Evolutionary conservation across 805 yeast genomes (phyloP).

Genomic region (Wickerhamomyces bovis): DNA sequence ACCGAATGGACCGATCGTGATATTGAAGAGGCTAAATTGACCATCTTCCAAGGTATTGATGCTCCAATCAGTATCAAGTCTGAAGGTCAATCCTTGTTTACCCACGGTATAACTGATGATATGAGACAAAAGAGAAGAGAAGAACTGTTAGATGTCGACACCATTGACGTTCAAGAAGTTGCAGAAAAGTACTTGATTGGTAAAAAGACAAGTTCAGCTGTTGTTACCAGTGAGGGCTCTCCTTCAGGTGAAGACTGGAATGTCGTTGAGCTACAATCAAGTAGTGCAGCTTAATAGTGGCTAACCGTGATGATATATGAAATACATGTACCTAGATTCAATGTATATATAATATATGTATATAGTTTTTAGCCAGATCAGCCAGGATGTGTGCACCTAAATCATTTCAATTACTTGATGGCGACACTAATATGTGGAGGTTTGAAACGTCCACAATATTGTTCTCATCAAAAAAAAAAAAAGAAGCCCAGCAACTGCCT

Average conservation of each 20-base stretch:
- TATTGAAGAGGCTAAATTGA: conserved; percentile 82
- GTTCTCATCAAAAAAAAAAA: too few relatives aligned
- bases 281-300: background rate
- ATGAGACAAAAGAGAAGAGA: conserved; percentile 79
- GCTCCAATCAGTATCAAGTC: conserved; percentile 78
- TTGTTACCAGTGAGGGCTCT: conserved; percentile 33
- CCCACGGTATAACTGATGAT: conserved; percentile 67
- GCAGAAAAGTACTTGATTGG: conserved; percentile 58
- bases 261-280: conserved; percentile 13
- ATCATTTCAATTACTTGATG: too few relatives aligned
- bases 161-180: conserved; percentile 55
- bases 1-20: conserved; percentile 55
- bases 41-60: conserved; percentile 87
- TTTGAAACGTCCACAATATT: too few relatives aligned
- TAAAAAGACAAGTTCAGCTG: conserved; percentile 29
- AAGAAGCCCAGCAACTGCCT: too few relatives aligned
- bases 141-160: conserved; percentile 58
- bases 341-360: too few relatives aligned
- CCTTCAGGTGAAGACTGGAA: conserved; percentile 14
- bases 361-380: too few relatives aligned
- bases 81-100: conserved; percentile 67
- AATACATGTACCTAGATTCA: background rate
- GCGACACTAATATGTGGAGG: too few relatives aligned
- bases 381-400: too few relatives aligned
- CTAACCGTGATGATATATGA: too few relatives aligned